Base-by-base conservation (phyloP, 2,329 filamentous ascomycete genomes). In the Cercospora sojina region DNA sequence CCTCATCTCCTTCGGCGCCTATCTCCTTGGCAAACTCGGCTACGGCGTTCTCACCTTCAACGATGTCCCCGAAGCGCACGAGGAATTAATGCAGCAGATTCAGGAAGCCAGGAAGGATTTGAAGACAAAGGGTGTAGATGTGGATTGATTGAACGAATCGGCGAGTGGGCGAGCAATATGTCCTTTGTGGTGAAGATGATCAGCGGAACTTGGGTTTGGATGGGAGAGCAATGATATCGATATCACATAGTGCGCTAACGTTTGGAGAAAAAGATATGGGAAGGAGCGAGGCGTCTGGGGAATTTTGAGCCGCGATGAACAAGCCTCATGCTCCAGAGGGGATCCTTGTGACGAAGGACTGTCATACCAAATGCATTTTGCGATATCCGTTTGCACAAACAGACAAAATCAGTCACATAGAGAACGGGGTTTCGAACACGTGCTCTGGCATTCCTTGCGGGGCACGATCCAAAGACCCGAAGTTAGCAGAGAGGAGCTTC, bases 31-130 rank as follows among this genome's bases (percentile, higher is more conserved):
- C 83, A 92, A 92, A 74, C 90, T 99, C 69, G 95, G 95, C 75
- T 91, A 88, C 83, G 95, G 95, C 71, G 91, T 99, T 74, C 85
- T 97, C 78, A 97, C 92, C 65, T 99, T 99, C 86, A 95, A 97
- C 84, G 93, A 98, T 80, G 92, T 96, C 58, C 93, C 94, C 63
- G 87, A 92, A 69, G 95, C 95, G 61, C 91, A 98, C 81, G 87
- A 89, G 78, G 93, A 97, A 81, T 83, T 99, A 74, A 92, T 95
- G 85, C 84, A 82, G 74, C 91, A 98, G 82, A 95, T 96, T 76
- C 86, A 92, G 69, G 73, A 88, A 79, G 92, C 92, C 70, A 90
- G 90, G 82, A 82, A 81, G 68, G 92, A 96, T 74, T 81, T 96
- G 78, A 86, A 87, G 76, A 83, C 83, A 66, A 87, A 90, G 78